Base-by-base conservation (phyloP, 129 eudicot genomes). In the Chrysanthemum lavandulifolium region DNA sequence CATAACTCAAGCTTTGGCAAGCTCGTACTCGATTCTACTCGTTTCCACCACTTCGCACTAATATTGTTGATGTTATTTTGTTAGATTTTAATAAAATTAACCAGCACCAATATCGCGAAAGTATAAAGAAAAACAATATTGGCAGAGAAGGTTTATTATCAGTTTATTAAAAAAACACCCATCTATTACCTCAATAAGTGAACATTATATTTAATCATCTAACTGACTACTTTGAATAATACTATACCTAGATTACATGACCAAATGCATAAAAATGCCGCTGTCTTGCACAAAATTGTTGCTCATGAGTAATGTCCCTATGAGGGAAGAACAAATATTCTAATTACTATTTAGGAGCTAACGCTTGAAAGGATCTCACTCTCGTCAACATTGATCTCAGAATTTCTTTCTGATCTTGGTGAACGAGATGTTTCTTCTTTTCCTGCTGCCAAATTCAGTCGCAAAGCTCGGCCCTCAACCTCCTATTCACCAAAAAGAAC, bases 391-490 rank as follows among this genome's bases (percentile, higher is more conserved):
- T 64, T 64, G 11, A 51, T 49, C 54, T 82, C 82, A 10, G 78
- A 78, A 67, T 57, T 75, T 50, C 74, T 79, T 58, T 59, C 78
- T 7, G 55, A 63, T 68, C 52, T 70, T 13, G 80, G 55, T 31
- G 83, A 73, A 40, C 74, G 72, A 59, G 84, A 36, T 3, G 51
- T 58, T 1, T 77, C 68, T 25, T 83, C 80, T 79, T 74, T 81
- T 53, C 83, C 85, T 65, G 73, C 87, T 10, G 96, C 95, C 78
- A 89, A 47, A 23, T 89, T 83, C 76, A 92, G 63, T 75, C 91
- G 82, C 69, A 92, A 65, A 45, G 91, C 88, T 57, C 98, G 82
- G 3, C 97, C 97, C 75, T 92, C 94, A 57, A 88, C 69, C 67
- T 84, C 96, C 97, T 92, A 36, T 18, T 66, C 69, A 61, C 54